Conservation (phyloP, 1,284 basidiomycete species). For the Earliella scabrosa region DNA sequence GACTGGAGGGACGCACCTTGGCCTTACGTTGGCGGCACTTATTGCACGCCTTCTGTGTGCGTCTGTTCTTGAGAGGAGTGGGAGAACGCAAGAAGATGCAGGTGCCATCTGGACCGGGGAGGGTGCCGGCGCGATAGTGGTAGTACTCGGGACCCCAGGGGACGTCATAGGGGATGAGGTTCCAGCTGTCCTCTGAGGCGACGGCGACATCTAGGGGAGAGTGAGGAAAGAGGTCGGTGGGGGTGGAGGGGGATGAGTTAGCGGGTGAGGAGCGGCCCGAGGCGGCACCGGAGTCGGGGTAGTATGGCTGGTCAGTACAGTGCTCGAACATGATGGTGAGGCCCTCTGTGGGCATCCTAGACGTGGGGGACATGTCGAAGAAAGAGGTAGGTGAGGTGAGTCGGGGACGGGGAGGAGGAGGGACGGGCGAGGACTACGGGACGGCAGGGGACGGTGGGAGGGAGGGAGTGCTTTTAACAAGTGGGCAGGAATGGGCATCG, state of each 20-base stretch:
- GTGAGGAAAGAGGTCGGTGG: slow-evolving; percentile 13
- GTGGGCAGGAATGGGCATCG: slow-evolving; percentile 7
- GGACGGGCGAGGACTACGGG: background rate
- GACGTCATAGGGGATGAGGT: slow-evolving; percentile 47
- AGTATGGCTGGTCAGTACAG: slow-evolving; percentile 11
- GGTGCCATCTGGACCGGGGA: slow-evolving; percentile 44
- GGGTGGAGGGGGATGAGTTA: slow-evolving; percentile 15
- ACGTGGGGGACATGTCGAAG: slow-evolving; percentile 7
- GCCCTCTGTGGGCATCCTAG: slow-evolving; percentile 2
- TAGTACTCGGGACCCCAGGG: slow-evolving; percentile 46
- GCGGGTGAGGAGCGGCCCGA: slow-evolving; percentile 20
- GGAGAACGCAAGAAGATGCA: slow-evolving; percentile 48
- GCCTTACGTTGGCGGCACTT: slow-evolving; percentile 51
- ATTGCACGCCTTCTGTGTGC: slow-evolving; percentile 47
- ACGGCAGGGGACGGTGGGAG: background rate
- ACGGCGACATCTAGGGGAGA: slow-evolving; percentile 20
- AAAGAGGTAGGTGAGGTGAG: background rate
- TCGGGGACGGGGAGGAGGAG: background rate
- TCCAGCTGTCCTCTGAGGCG: slow-evolving; percentile 39
- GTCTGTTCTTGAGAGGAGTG: slow-evolving; percentile 44
- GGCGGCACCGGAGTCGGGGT: slow-evolving; percentile 1
- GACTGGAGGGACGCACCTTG: slow-evolving; percentile 37
- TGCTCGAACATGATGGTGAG: slow-evolving; percentile 28
- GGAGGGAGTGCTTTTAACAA: slow-evolving; percentile 4
- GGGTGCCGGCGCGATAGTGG: slow-evolving; percentile 41